These are phyloP conservation scores for Quercus berberidifolia DNA, from an alignment of 306 rosid species.

Conservation along the genomic window DNA sequence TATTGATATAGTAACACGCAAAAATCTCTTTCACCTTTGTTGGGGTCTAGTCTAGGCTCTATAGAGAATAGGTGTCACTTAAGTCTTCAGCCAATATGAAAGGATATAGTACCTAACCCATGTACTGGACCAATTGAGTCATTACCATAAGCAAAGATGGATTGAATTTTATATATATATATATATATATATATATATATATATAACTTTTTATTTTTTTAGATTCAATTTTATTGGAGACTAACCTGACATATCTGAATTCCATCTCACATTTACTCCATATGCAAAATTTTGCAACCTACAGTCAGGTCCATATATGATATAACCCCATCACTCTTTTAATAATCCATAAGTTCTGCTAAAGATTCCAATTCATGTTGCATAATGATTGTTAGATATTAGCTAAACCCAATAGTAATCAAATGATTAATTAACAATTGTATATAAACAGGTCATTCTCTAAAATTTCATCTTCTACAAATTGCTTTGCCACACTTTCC, in stretches of 20 bases:
- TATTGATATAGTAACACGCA: no score
- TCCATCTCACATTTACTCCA: neutral
- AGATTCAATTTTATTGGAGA: neutral
- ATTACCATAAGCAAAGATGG: neutral
- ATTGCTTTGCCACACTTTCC: no score
- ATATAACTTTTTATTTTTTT: neutral
- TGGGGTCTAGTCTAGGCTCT: neutral
- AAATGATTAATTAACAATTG: constrained; percentile 6
- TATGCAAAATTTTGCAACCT: no score
- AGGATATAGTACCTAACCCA: neutral
- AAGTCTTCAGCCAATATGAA: neutral
- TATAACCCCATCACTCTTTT: neutral
- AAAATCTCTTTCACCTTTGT: no score
- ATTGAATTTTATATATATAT: neutral
- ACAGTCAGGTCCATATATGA: neutral
- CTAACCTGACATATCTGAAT: neutral
- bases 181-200: neutral
- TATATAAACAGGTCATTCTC: neutral
- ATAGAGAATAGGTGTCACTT: neutral
- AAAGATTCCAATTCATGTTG: neutral
- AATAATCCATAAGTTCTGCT: neutral
- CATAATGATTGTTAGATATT: neutral
- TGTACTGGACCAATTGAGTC: neutral
- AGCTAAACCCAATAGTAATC: constrained; percentile 9
- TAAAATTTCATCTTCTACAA: no score